Percentiles rank a stretch among this genome's conserved stretches.
Conservation (phyloP, 768 basidiomycete genomes). For the Tubosaeta sp. region DNA sequence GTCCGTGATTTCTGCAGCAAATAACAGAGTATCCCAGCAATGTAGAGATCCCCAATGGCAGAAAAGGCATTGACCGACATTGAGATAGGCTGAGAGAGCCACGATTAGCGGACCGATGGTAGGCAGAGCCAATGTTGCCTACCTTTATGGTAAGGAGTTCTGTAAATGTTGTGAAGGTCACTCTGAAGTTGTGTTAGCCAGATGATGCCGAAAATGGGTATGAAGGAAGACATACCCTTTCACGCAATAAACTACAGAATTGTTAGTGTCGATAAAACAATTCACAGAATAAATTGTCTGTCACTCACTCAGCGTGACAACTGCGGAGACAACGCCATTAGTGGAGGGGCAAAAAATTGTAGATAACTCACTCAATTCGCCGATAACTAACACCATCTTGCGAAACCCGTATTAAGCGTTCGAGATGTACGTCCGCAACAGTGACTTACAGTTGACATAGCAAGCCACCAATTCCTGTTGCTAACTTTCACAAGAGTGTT, state of each 20-base stretch:
- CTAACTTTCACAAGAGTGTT: slow-evolving; percentile 36
- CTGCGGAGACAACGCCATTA: slow-evolving; percentile 17
- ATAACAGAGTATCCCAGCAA: slow-evolving; percentile 43
- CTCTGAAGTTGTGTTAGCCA: slow-evolving; percentile 29
- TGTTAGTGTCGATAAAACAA: slow-evolving; percentile 1
- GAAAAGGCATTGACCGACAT: slow-evolving; percentile 50
- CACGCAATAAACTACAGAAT: slow-evolving; percentile 31
- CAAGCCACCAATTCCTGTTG: slow-evolving; percentile 40
- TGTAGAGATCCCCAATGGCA: slow-evolving; percentile 44
- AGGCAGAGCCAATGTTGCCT: not conserved
- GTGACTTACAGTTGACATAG: slow-evolving; percentile 26
- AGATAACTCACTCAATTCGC: slow-evolving; percentile 34
- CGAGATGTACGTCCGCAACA: not conserved
- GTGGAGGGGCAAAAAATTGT: not conserved
- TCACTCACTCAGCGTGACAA: slow-evolving; percentile 31
- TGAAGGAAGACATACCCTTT: slow-evolving; percentile 30
- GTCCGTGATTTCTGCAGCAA: slow-evolving; percentile 47
- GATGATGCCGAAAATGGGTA: not conserved
- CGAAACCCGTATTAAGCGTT: not conserved
- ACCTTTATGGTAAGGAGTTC: slow-evolving; percentile 45
- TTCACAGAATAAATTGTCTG: not conserved
- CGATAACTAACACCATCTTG: slow-evolving; percentile 30
- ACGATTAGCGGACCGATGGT: not conserved
- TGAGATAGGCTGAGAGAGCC: slow-evolving; percentile 31
- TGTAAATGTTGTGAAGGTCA: slow-evolving; percentile 36